Evolutionary conservation across 1,284 basidiomycete species (phyloP).

Genomic region (Fistulinella cinereoalba): DNA sequence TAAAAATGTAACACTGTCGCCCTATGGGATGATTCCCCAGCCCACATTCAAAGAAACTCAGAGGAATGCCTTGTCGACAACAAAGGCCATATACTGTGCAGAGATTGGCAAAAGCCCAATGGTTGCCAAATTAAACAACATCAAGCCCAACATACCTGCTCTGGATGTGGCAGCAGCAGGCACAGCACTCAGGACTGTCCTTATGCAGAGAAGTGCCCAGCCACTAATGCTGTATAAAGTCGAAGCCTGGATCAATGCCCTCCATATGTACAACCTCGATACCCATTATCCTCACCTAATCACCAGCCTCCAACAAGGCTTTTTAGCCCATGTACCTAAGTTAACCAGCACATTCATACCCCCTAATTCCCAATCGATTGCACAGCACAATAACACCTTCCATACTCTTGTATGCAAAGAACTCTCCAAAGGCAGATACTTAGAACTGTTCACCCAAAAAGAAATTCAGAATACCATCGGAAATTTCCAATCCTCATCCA

Average conservation of each 20-base stretch:
- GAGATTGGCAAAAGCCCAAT: background rate
- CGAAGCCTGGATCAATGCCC: background rate
- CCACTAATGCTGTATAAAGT: background rate
- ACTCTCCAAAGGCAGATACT: background rate
- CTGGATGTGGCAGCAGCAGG: background rate
- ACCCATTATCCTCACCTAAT: background rate
- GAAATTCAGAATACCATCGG: conserved; percentile 23
- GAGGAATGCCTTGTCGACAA: background rate
- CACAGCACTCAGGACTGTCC: background rate
- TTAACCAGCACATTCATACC: too few species aligned
- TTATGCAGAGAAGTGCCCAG: background rate
- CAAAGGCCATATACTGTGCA: background rate
- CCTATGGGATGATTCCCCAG: background rate
- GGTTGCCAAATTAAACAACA: background rate
- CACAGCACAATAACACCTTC: too few species aligned
- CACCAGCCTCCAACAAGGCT: too few species aligned
- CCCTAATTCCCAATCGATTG: too few species aligned
- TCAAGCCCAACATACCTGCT: background rate
- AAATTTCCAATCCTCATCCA: conserved; percentile 38
- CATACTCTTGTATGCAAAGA: background rate
- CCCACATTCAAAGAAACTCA: background rate
- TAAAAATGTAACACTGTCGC: too few species aligned
- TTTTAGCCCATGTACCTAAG: too few species aligned
- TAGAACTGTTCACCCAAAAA: background rate
- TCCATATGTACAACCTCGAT: background rate